A percentile compares a stretch with the other conserved stretches of the same genome.
phyloP scores from a whole-genome alignment of 2,329 filamentous ascomycete genomes.

The Colletotrichum magnum region DNA sequence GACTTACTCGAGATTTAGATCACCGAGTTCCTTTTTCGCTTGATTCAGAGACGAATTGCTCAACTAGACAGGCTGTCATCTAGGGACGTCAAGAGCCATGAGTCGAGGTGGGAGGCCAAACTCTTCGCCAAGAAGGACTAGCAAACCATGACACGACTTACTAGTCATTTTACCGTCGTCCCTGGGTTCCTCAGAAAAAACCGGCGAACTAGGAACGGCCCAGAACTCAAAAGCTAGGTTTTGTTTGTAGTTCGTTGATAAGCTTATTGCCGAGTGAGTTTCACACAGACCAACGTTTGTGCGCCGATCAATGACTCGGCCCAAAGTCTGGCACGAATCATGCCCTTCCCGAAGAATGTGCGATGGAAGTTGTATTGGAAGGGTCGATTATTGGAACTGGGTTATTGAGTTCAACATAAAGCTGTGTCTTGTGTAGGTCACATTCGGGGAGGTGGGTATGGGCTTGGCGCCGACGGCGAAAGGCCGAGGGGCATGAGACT shows the following conservation, averaged over 20 bases:
- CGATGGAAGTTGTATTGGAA: too few species aligned
- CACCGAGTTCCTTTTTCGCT: too few species aligned
- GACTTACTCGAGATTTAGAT: too few species aligned
- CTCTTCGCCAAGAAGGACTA: neutral
- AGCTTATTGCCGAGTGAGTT: constrained; percentile 11
- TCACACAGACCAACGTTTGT: neutral
- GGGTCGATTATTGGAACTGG: too few species aligned
- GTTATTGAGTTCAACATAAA: too few species aligned
- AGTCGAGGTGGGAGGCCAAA: neutral
- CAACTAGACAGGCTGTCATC: too few species aligned
- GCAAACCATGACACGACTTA: neutral
- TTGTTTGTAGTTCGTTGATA: constrained; percentile 8
- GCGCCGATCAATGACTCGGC: neutral
- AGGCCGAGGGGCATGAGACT: too few species aligned
- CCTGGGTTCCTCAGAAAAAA: neutral
- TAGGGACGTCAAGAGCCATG: too few species aligned
- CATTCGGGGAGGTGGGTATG: too few species aligned
- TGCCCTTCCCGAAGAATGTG: neutral
- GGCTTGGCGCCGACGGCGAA: too few species aligned
- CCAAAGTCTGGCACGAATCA: neutral
- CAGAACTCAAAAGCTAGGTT: neutral
- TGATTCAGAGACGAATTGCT: too few species aligned
- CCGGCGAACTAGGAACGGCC: neutral
- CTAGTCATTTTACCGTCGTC: neutral
- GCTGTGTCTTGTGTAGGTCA: too few species aligned